Evolutionary conservation across 441 rosid genomes (phyloP).

Genomic region (Gossypium davidsonii): DNA sequence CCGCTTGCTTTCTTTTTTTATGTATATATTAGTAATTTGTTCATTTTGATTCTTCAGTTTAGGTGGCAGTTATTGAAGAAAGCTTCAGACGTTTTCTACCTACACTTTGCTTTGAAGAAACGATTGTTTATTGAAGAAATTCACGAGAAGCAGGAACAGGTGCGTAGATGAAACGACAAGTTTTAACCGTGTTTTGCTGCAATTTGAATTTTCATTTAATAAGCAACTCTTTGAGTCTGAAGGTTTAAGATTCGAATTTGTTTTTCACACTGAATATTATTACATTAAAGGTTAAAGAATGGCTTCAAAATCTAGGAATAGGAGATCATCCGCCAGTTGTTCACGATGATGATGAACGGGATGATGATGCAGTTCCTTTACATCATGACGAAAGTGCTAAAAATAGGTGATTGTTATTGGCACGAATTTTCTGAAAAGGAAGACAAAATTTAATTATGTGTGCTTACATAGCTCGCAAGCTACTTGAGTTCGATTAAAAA

Average conservation of each 20-base stretch:
- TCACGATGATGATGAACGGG: conserved; percentile 83
- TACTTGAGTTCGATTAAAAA: no score
- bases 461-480: background rate
- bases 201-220: background rate
- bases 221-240: conserved; percentile 16
- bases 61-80: conserved; percentile 87
- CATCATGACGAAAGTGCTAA: conserved; percentile 73
- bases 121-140: conserved; percentile 90
- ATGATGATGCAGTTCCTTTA: conserved; percentile 59
- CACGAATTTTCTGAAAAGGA: background rate
- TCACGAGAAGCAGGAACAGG: conserved; percentile 99
- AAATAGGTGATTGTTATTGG: conserved; percentile 54
- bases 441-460: conserved; percentile 23
- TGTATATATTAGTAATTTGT: background rate
- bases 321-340: conserved; percentile 71
- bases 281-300: conserved; percentile 93
- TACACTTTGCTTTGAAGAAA: conserved; percentile 90
- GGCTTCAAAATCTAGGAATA: conserved; percentile 99
- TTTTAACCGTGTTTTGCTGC: background rate
- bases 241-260: conserved; percentile 38
- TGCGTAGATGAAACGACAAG: conserved; percentile 23
- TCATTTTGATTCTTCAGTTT: conserved; percentile 42
- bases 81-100: conserved; percentile 82
- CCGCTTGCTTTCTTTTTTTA: background rate
- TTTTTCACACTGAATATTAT: conserved; percentile 38